Evolutionary conservation across 441 rosid genomes (phyloP).

Genomic region (Arabidopsis lyrata): DNA sequence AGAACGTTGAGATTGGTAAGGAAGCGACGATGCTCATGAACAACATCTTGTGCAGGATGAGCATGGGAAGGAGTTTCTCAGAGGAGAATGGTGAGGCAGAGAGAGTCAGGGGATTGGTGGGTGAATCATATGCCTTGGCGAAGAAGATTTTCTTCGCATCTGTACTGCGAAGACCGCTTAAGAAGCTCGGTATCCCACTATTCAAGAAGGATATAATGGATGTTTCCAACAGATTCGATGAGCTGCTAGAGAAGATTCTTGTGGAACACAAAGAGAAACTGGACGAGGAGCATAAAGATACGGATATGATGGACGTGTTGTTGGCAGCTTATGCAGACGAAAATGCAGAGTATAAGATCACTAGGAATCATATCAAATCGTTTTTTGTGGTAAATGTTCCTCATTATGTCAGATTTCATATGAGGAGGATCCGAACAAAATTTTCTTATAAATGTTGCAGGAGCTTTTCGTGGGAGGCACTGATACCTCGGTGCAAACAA

Average conservation of each 20-base stretch:
- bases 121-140: neutral
- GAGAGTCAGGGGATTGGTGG: neutral
- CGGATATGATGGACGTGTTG: slow-evolving; percentile 10
- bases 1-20: neutral
- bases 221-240: slow-evolving; percentile 1
- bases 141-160: slow-evolving; percentile 1
- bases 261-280: neutral
- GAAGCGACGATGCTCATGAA: neutral
- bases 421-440: neutral
- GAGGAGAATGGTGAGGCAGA: slow-evolving; percentile 11
- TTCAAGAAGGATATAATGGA: neutral
- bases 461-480: slow-evolving; percentile 15
- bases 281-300: neutral
- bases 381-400: slow-evolving; percentile 3
- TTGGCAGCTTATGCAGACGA: slow-evolving; percentile 7
- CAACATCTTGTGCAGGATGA: slow-evolving; percentile 6
- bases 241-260: slow-evolving; percentile 8
- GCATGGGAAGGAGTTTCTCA: slow-evolving; percentile 8
- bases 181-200: neutral
- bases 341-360: neutral
- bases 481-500: neutral
- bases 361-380: neutral
- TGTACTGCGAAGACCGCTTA: slow-evolving; percentile 1
- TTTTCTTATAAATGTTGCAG: neutral
- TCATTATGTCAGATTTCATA: neutral